phyloP scores from a whole-genome alignment of 2,329 filamentous ascomycete genomes.

The Venturia carpophila region DNA sequence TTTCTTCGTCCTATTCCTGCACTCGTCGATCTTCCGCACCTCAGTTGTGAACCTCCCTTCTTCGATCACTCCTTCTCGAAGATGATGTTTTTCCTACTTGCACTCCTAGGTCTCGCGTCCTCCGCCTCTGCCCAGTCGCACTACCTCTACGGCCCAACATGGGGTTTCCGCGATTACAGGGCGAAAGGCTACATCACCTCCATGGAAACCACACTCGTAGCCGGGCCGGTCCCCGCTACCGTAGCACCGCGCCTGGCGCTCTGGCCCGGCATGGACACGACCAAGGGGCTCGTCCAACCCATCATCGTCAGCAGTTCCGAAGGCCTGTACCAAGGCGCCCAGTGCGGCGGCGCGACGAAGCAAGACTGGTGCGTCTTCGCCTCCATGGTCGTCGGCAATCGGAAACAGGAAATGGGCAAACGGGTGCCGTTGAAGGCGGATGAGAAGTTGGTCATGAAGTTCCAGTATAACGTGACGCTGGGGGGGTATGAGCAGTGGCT shows the following conservation, averaged over 20 bases:
- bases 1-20: background rate
- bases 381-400: conserved; percentile 15
- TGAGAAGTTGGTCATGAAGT: conserved; percentile 14
- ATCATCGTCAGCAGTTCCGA: conserved; percentile 17
- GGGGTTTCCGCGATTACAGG: background rate
- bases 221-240: background rate
- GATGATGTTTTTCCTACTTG: background rate
- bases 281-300: conserved; percentile 14
- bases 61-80: conserved; percentile 12
- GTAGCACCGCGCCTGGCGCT: conserved; percentile 13
- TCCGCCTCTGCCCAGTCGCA: background rate
- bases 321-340: background rate
- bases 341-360: conserved; percentile 7
- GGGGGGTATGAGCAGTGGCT: conserved; percentile 14
- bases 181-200: conserved; percentile 5
- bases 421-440: conserved; percentile 10
- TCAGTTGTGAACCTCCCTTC: background rate
- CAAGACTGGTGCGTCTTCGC: conserved; percentile 16
- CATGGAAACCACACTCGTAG: conserved; percentile 14
- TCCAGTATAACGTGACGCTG: conserved; percentile 13
- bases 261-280: conserved; percentile 17
- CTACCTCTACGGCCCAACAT: conserved; percentile 14
- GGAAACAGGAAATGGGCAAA: conserved; percentile 12
- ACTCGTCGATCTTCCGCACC: background rate
- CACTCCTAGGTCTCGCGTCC: background rate